Base-by-base conservation (phyloP, 768 basidiomycete genomes). In the Exsudoporus frostii region DNA sequence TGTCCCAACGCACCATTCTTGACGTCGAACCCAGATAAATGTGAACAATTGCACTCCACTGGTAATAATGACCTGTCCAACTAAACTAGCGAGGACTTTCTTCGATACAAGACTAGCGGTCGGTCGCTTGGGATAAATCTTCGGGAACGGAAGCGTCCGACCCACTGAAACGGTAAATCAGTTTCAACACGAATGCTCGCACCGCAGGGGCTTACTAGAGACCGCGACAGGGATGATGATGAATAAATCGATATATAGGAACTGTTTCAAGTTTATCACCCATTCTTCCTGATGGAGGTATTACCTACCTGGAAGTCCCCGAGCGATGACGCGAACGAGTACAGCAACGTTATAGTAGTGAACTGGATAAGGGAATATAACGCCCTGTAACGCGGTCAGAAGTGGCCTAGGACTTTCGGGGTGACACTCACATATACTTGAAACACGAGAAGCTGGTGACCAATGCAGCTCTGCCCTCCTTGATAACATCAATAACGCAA, bases 391-490 rank as follows among this genome's bases (percentile, higher is more conserved):
- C 41, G 49, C 48, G 45, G 46, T 67, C 38, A 58, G 60, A 32
- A 27, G 7, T 22, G 25, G 41, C 22, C 30, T 29, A 11, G n/a
- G 20, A 45, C 38, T 20, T 42, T 29, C 37, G 33, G 37, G 14
- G 41, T 30, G 15, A 5, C 33, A 77, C 91, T 71, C 62, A 95
- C 96, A 99, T 99, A 65, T 98, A 99, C 72, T 99, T 99, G 84
- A 99, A 99, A 74, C 96, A 98, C 60, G 93, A 95, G 73, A 99
- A 99, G 69, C 93, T 96, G 1, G 97, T 98, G 48, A 97, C 96
- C 48, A 99, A 76, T 1, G 97, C 96, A 8, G 93, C 92, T 40
- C 97, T 80, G 8, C 97, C 97, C 66, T 99, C 96, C 64, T 88
- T 92, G 74, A 99, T 95, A 47, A 99, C 90, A 61, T 98, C 94